Base-by-base conservation (phyloP, 2,329 filamentous ascomycete species). In the Aureobasidium melanogenum region DNA sequence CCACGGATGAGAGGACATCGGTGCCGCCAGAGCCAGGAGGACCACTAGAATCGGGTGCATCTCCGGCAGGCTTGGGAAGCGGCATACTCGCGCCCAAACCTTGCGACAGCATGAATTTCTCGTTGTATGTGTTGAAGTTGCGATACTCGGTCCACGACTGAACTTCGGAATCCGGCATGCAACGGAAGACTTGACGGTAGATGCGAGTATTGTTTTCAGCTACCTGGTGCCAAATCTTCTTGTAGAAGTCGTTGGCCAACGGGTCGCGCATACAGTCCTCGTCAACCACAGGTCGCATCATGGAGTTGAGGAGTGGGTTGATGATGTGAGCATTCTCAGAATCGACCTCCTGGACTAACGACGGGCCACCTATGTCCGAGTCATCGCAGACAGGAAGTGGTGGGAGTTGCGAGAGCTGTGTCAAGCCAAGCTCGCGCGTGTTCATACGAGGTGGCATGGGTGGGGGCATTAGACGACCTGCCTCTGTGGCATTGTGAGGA, bases 251-350 rank as follows among this genome's bases (percentile, higher is more conserved):
- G 59, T 90, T 82, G 62, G 87, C 86, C 43, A 99, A 76, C 0
- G 95, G 94, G 73, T 99, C 94, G 17, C 82, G 84, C 91, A 99
- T 99, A 75, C 93, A 97, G 71, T 97, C 89, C 67, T 92, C 89
- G 64, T 90, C 85, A 28, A 99, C 83, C 36, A 83, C 77, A 0
- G 91, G 89, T 22, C 82, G 83, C 62, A 84, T 83, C 68, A 97
- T 86, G 61, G 94, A 89, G 9, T 85, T 71, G 15, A 80, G 68
- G 6, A 82, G 70, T 12, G 80, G 76, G 58, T 80, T 78, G 66
- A 83, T 74, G 24, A 74, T 65, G 48, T 68, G 59, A 19, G 69
- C 66, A 5, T 79, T 76, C 44, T 80, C 81, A 32, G 81, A 82
- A 17, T 76, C 76, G 32, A 79, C 75, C 55, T 85, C 83, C 34